Percentiles rank a stretch among this genome's conserved stretches.
Conservation (phyloP, 331 rosid species). For the Pyracantha coccinea region DNA sequence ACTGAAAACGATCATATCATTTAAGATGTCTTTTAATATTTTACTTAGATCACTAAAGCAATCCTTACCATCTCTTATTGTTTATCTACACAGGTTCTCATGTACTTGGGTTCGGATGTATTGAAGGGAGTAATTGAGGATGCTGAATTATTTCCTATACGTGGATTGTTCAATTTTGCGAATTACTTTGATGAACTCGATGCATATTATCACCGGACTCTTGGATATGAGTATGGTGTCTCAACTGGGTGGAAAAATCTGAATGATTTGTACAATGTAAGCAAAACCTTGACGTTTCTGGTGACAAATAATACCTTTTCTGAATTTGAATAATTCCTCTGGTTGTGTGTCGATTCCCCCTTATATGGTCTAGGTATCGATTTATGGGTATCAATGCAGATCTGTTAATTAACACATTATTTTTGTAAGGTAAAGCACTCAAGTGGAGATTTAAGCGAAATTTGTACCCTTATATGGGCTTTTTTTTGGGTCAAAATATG, state of each 20-base stretch:
- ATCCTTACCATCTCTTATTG: slow-evolving; percentile 13
- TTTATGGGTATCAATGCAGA: not conserved
- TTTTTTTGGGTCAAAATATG: too few relatives aligned
- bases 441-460: not conserved
- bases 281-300: slow-evolving; percentile 13
- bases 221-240: slow-evolving; percentile 64
- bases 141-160: slow-evolving; percentile 89
- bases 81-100: slow-evolving; percentile 64
- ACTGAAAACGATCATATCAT: not conserved
- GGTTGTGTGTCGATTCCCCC: not conserved
- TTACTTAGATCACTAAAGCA: slow-evolving; percentile 6
- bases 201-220: slow-evolving; percentile 69
- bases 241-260: slow-evolving; percentile 88
- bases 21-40: slow-evolving; percentile 5
- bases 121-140: slow-evolving; percentile 66
- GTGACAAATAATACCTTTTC: not conserved
- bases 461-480: not conserved
- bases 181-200: slow-evolving; percentile 75
- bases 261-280: slow-evolving; percentile 71
- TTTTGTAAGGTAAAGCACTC: not conserved
- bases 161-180: slow-evolving; percentile 82
- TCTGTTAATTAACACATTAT: not conserved
- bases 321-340: not conserved
- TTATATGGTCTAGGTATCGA: not conserved
- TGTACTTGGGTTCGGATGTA: slow-evolving; percentile 72